Evolutionary conservation across 352 stramenopile species (phyloP).

Genomic region (Phytophthora foliorum): DNA sequence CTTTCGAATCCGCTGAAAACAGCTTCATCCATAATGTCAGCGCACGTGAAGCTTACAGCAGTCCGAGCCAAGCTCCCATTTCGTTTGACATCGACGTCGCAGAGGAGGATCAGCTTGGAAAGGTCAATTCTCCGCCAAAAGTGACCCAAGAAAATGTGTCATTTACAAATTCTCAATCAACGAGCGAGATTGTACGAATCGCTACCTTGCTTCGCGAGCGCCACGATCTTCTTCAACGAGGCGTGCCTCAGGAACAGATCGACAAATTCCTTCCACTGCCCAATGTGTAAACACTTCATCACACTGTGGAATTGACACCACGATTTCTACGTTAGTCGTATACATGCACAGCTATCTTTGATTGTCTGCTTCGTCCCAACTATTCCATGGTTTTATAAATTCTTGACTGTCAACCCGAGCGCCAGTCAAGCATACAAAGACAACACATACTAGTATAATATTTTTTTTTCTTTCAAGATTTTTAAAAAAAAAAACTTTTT

Average conservation of each 20-base stretch:
- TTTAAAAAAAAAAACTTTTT: no score
- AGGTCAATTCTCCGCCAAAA: constrained; percentile 1
- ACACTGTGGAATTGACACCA: background rate
- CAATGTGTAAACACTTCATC: constrained; percentile 27
- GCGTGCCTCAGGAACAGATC: constrained; percentile 37
- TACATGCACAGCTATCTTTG: background rate
- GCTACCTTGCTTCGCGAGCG: constrained; percentile 40
- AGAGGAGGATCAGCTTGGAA: constrained; percentile 17
- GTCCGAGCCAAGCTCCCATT: background rate
- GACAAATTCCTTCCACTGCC: constrained; percentile 41
- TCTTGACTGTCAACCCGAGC: no score
- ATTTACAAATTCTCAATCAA: constrained; percentile 23
- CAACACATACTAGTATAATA: no score
- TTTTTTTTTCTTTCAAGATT: no score
- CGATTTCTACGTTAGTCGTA: background rate
- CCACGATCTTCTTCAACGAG: constrained; percentile 41
- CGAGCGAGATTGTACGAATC: constrained; percentile 39
- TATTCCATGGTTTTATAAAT: background rate
- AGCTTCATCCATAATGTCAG: background rate
- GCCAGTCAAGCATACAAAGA: no score
- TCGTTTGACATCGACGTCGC: constrained; percentile 30
- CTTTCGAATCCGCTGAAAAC: constrained; percentile 1
- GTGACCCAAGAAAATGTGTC: background rate
- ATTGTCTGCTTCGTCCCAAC: background rate
- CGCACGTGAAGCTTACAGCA: background rate